Base-by-base conservation (phyloP, 805 yeast species). In the Candida ficus region DNA sequence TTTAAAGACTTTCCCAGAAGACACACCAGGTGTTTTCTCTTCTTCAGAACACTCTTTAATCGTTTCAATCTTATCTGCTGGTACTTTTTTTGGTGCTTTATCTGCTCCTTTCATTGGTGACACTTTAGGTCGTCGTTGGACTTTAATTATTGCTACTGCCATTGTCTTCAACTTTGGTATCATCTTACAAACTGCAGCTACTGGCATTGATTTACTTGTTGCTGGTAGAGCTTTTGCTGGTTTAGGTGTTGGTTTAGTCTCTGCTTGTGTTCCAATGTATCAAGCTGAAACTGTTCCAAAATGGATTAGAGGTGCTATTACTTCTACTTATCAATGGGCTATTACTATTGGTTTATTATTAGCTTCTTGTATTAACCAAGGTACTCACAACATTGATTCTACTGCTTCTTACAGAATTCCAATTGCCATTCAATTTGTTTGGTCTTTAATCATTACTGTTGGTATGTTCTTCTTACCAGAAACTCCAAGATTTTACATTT, bases 221-320 rank as follows among this genome's bases (percentile, higher is more conserved):
- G 78, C 75, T n/a, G 91, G 91, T 34, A 70, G 93, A 56, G 73
- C 75, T 22, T 64, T 85, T 47, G 79, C 84, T 18, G 93, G 90
- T 22, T 47, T 80, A 7, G 85, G 88, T 38, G 84, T 84, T 43
- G 95, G 95, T 46, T 68, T 77, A 22, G 68, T 83, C 18, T 79
- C 91, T 22, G 82, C 89, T 22, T 70, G 78, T 44, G 82, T 84
- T 28, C 88, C 90, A 20, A 61, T 84, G 47, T 84, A 83, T 58
- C 86, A 82, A 64, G 83, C 90, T 25, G 95, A 84, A 60, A 80
- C 85, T 29, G 75, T 88, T 14, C 93, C 93, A 21, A 78, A 74
- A 52, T 79, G 83, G 71, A 75, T 84, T 37, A 71, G 95, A 65
- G 95, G 95, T 51, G 76, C 88, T 16, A 69, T 83, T 46, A 88